These are phyloP conservation scores for Cryomyces minteri DNA, from an alignment of 495 filamentous ascomycete species.

Conservation along the genomic window DNA sequence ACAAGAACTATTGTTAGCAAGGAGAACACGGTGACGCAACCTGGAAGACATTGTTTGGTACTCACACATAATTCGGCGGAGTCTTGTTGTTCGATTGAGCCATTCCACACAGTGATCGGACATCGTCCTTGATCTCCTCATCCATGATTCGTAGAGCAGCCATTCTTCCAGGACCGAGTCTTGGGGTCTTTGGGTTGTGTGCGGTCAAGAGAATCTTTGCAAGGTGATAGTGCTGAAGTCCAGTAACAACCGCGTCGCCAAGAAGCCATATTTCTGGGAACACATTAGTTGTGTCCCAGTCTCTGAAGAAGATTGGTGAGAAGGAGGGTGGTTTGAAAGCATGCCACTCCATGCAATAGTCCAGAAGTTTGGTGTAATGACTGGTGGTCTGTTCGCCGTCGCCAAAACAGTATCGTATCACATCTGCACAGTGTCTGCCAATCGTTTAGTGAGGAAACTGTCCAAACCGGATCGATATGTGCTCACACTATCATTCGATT, in stretches of 20 bases:
- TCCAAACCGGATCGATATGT: no score
- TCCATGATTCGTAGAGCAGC: conserved; percentile 7
- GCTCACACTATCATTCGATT: conserved; percentile 26
- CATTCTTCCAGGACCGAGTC: conserved; percentile 18
- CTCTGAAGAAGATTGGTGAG: conserved; percentile 7
- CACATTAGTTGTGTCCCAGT: conserved; percentile 8
- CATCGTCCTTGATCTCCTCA: conserved; percentile 22
- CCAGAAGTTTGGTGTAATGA: conserved; percentile 4
- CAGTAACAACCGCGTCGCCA: conserved; percentile 20
- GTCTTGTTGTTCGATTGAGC: conserved; percentile 29
- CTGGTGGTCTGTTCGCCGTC: conserved; percentile 4
- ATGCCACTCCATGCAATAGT: conserved; percentile 4
- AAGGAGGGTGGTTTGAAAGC: conserved; percentile 6
- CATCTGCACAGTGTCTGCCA: conserved; percentile 28
- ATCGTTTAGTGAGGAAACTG: no score
- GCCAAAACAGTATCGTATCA: conserved; percentile 33
- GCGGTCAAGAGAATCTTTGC: conserved; percentile 23
- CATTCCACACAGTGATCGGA: conserved; percentile 32
- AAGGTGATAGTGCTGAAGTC: conserved; percentile 20
- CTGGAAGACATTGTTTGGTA: conserved; percentile 2
- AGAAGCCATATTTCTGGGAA: conserved; percentile 26
- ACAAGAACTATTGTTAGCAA: not conserved
- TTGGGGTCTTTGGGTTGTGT: conserved; percentile 22
- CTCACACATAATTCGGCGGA: conserved; percentile 33
- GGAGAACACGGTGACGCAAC: no score